Evolutionary conservation across 2,329 filamentous ascomycete species (phyloP), one percentile per base, ranked within the genome.

Genomic region (Ophiostoma perfectum): DNA sequence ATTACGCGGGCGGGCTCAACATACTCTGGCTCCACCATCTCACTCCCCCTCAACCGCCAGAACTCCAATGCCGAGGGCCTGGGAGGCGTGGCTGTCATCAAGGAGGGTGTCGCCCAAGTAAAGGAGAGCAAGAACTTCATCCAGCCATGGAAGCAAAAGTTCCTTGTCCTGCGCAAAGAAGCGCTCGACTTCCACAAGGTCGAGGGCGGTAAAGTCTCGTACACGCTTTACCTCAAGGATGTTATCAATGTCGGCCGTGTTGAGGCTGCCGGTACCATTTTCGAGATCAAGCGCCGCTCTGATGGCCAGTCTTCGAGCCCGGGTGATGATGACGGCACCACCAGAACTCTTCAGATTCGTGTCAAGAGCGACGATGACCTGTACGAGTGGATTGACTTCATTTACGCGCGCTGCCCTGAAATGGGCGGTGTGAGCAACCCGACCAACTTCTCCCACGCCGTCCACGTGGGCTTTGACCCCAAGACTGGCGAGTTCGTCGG

Each of bases 381-480:
- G 67, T 99, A 99, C 78, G 93, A 96, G 75, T 99, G 95, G 95
- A 97, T 98, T 75, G 95, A 99, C 78, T 92, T 93, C 77, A 96
- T 99, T 73, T 98, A 98, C 77, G 93, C 94, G 74, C 90, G 94
- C 72, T 98, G 94, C 78, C 95, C 95, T 18, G 94, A 92, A 71
- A 97, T 98, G 92, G 93, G 95, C 71, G 95, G 95, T 74, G 95
- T 99, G 68, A 97, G 94, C 80, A 97, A 98, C 78, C 95, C 95
- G 5, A 98, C 95, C 72, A 97, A 98, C 81, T 99, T 99, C 81
- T 93, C 91, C 38, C 95, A 99, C 77, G 90, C 93, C 64, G 93
- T 99, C 38, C 95, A 99, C 77, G 95, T 99, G 73, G 95, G 95
- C 70, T 99, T 98, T 76, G 95, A 99, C 77, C 93, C 94, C 39